A percentile compares a stretch with the other conserved stretches of the same genome.
phyloP scores from a whole-genome alignment of 148 eudicot genomes.

The Chenopodium formosanum region DNA sequence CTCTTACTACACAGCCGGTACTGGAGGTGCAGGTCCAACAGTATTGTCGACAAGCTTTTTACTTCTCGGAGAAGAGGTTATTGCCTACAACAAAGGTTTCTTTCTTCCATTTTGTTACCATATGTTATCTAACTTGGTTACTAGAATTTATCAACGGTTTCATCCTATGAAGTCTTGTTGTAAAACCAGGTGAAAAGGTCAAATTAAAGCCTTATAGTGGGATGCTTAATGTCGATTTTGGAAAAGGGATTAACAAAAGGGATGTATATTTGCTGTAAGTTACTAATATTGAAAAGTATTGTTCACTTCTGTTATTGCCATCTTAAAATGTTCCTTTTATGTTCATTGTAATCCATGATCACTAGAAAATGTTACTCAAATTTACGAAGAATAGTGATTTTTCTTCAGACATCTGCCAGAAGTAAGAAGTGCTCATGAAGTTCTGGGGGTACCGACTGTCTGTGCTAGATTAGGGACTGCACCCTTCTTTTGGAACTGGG shows the following conservation, averaged over 20 bases:
- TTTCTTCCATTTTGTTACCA: background rate
- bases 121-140: background rate
- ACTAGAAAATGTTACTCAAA: background rate
- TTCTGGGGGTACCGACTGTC: constrained; percentile 81
- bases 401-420: constrained; percentile 85
- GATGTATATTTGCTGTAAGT: constrained; percentile 94
- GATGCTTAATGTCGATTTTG: constrained; percentile 84
- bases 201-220: constrained; percentile 92
- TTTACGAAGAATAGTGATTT: background rate
- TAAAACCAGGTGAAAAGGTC: constrained; percentile 63
- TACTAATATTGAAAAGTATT: background rate
- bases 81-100: constrained; percentile 84
- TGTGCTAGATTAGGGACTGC: constrained; percentile 98
- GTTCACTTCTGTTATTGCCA: background rate
- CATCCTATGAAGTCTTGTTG: constrained; percentile 21
- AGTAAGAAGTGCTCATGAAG: constrained; percentile 75
- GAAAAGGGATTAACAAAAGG: constrained; percentile 72
- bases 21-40: constrained; percentile 99
- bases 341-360: background rate
- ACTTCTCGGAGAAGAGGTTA: constrained; percentile 92
- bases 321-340: background rate
- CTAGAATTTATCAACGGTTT: background rate
- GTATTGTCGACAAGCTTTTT: constrained; percentile 94
- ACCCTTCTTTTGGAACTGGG: constrained; percentile 99
- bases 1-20: constrained; percentile 94